Percentiles rank a stretch among this genome's conserved stretches.
Evolutionary conservation across 2,329 filamentous ascomycete species (phyloP).

Genomic region (Pseudogymnoascus sp.): DNA sequence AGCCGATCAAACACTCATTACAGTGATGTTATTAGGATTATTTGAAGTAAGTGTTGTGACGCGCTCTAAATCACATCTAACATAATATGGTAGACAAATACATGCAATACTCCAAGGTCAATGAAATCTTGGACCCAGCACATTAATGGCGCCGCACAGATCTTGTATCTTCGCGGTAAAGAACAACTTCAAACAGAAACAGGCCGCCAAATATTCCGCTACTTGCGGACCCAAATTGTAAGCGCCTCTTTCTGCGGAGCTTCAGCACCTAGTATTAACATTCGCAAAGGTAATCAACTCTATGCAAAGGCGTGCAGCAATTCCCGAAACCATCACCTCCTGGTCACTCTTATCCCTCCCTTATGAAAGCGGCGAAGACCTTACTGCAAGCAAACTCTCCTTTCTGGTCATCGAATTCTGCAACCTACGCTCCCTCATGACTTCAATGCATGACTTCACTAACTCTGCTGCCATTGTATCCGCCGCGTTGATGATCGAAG

Average conservation of each 20-base stretch:
- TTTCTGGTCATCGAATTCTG: neutral
- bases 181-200: constrained; percentile 41
- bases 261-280: neutral
- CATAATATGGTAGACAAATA: constrained; percentile 22
- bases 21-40: constrained; percentile 25
- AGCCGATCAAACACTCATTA: constrained; percentile 24
- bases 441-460: constrained; percentile 23
- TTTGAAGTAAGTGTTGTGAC: constrained; percentile 22
- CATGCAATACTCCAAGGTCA: constrained; percentile 29
- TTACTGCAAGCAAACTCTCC: neutral
- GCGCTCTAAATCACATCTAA: neutral
- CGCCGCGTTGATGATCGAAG: constrained; percentile 13
- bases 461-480: constrained; percentile 20
- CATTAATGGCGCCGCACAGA: constrained; percentile 45
- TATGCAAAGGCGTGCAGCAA: neutral
- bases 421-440: constrained; percentile 15
- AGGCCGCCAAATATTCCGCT: constrained; percentile 48
- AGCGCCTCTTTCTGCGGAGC: neutral
- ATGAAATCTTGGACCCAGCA: constrained; percentile 49
- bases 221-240: constrained; percentile 35
- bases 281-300: neutral
- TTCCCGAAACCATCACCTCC: neutral
- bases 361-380: neutral
- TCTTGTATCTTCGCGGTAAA: constrained; percentile 46
- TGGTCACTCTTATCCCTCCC: neutral